These are phyloP conservation scores for Pseudopithomyces maydicus DNA, from an alignment of 2,329 filamentous ascomycete species.

Conservation along the genomic window DNA sequence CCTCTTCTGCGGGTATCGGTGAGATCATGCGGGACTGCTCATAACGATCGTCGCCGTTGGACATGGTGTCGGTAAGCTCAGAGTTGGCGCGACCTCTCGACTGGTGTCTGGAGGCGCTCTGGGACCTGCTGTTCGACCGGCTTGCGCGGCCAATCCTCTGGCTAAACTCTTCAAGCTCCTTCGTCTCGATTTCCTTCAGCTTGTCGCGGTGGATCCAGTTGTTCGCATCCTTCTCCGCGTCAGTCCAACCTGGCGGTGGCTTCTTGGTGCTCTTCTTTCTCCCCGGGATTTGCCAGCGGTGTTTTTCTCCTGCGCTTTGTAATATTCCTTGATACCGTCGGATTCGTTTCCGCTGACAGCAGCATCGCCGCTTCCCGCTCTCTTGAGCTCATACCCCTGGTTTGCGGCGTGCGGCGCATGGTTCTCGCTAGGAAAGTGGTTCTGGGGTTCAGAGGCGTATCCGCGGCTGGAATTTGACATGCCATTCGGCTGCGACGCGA, in stretches of 20 bases:
- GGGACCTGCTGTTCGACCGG: constrained; percentile 44
- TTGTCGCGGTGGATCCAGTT: constrained; percentile 90
- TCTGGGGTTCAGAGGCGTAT: constrained; percentile 37
- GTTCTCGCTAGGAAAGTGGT: constrained; percentile 30
- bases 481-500: constrained; percentile 42
- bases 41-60: constrained; percentile 33
- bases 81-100: constrained; percentile 40
- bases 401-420: constrained; percentile 38
- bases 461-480: constrained; percentile 34
- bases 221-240: constrained; percentile 59
- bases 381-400: constrained; percentile 42
- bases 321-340: constrained; percentile 55
- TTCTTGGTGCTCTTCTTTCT: constrained; percentile 35
- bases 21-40: constrained; percentile 40
- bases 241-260: constrained; percentile 22
- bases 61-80: constrained; percentile 27
- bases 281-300: constrained; percentile 10
- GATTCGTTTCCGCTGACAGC: constrained; percentile 49
- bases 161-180: constrained; percentile 79
- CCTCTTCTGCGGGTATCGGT: constrained; percentile 50
- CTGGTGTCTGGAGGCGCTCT: constrained; percentile 30
- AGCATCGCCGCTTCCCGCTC: constrained; percentile 49
- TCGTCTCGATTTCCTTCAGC: constrained; percentile 78
- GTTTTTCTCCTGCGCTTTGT: constrained; percentile 32
- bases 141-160: constrained; percentile 60